Evolutionary conservation across 176 grass and related monocot genomes (phyloP).

Genomic region (Avena sativa): DNA sequence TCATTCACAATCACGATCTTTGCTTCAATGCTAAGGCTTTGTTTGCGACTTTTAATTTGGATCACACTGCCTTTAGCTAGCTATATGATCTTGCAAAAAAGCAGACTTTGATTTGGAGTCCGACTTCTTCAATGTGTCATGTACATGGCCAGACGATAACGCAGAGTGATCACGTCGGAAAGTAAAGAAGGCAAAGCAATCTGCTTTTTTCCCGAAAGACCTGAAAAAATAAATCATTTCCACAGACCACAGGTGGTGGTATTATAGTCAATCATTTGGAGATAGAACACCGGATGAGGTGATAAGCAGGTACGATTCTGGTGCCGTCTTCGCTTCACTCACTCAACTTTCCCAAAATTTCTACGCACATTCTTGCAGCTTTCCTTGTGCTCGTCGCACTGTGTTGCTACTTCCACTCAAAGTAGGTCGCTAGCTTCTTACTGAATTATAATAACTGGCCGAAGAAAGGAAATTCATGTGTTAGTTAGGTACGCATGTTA

Average conservation of each 20-base stretch:
- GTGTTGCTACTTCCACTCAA: not conserved
- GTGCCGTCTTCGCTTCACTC: slow-evolving; percentile 31
- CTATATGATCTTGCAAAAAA: slow-evolving; percentile 32
- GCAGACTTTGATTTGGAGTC: slow-evolving; percentile 34
- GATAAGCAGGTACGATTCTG: not conserved
- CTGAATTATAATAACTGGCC: not conserved
- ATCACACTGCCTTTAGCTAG: slow-evolving; percentile 26
- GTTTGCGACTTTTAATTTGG: slow-evolving; percentile 34
- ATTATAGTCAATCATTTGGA: slow-evolving; percentile 24
- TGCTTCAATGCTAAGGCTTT: slow-evolving; percentile 46
- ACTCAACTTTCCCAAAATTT: not conserved
- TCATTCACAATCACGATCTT: slow-evolving; percentile 29
- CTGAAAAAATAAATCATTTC: not conserved
- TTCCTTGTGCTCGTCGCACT: not conserved
- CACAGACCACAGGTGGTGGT: not conserved
- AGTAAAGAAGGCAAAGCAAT: slow-evolving; percentile 22
- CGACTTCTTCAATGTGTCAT: slow-evolving; percentile 13
- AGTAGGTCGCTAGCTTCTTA: not conserved
- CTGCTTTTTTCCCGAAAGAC: slow-evolving; percentile 29
- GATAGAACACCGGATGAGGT: slow-evolving; percentile 1
- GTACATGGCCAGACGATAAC: slow-evolving; percentile 35
- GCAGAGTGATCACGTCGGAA: slow-evolving; percentile 23
- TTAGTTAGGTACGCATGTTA: not conserved
- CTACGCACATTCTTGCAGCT: not conserved
- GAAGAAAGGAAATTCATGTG: not conserved